Conservation (phyloP, 306 rosid genomes). For the Spatholobus suberectus region DNA sequence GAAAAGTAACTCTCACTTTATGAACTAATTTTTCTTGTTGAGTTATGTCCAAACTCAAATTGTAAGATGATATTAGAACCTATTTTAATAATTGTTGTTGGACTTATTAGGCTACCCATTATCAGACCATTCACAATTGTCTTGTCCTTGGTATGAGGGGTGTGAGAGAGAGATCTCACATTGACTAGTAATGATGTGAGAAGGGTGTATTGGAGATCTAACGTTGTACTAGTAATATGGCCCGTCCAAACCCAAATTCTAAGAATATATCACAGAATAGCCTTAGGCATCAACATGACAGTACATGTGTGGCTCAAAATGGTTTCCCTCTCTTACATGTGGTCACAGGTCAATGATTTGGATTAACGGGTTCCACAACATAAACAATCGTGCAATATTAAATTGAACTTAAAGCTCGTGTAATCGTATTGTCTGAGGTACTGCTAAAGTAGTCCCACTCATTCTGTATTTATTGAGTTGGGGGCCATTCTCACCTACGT, state of each 20-base stretch:
- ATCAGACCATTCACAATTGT: too few relatives aligned
- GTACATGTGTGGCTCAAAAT: conserved; percentile 45
- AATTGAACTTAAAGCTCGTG: conserved; percentile 32
- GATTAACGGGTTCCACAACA: conserved; percentile 38
- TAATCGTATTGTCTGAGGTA: conserved; percentile 37
- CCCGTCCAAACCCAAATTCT: not conserved
- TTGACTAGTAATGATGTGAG: too few relatives aligned
- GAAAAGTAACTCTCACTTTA: too few relatives aligned
- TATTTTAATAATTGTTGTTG: not conserved
- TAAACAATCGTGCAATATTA: conserved; percentile 33
- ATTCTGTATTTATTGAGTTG: conserved; percentile 53
- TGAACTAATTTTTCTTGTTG: not conserved
- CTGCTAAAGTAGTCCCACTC: conserved; percentile 47
- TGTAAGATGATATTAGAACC: not conserved
- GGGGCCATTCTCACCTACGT: conserved; percentile 52
- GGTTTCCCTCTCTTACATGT: conserved; percentile 30
- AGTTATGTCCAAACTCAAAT: not conserved
- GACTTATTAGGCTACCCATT: too few relatives aligned
- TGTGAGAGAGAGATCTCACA: too few relatives aligned
- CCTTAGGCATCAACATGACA: conserved; percentile 36
- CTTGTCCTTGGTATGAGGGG: too few relatives aligned
- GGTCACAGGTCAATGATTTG: conserved; percentile 37
- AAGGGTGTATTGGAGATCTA: too few relatives aligned
- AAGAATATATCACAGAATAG: conserved; percentile 23
- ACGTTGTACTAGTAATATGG: too few relatives aligned